Conservation (phyloP, 495 filamentous ascomycete genomes). For the Melanomma pulvis-pyrius region DNA sequence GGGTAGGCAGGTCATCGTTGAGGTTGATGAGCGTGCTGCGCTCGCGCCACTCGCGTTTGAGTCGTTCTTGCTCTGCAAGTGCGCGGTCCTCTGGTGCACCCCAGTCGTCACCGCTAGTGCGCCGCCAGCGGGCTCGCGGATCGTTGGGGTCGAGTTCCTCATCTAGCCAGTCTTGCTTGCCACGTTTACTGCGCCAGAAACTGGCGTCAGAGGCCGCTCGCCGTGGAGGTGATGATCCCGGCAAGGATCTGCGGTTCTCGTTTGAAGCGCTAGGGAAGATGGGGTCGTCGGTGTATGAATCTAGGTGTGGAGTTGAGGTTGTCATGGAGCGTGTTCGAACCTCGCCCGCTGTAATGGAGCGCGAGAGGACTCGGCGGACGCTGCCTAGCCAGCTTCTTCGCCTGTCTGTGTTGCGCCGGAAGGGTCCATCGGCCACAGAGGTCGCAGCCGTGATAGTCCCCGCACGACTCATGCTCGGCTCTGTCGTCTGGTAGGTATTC, state of each 20-base stretch:
- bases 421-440: background rate
- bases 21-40: conserved; percentile 32
- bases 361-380: conserved; percentile 57
- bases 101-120: conserved; percentile 37
- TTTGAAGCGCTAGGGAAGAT: conserved; percentile 25
- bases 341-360: conserved; percentile 25
- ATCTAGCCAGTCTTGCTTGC: conserved; percentile 42
- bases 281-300: conserved; percentile 19
- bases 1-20: conserved; percentile 18
- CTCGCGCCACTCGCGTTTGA: conserved; percentile 21
- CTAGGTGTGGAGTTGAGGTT: conserved; percentile 14
- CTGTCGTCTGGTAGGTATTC: conserved; percentile 11
- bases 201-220: conserved; percentile 63
- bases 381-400: conserved; percentile 58
- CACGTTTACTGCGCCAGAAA: conserved; percentile 62
- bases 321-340: conserved; percentile 27
- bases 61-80: conserved; percentile 22
- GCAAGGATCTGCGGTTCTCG: conserved; percentile 21
- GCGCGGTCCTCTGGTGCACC: conserved; percentile 37
- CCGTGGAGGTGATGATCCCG: conserved; percentile 44
- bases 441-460: conserved; percentile 30
- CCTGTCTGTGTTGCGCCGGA: conserved; percentile 29
- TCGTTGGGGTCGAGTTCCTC: conserved; percentile 27
- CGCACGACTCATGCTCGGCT: conserved; percentile 9
- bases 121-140: conserved; percentile 30